Evolutionary conservation across 116 monocot species (phyloP), one percentile per base, ranked within the genome.

Genomic region (Thalassia testudinum): DNA sequence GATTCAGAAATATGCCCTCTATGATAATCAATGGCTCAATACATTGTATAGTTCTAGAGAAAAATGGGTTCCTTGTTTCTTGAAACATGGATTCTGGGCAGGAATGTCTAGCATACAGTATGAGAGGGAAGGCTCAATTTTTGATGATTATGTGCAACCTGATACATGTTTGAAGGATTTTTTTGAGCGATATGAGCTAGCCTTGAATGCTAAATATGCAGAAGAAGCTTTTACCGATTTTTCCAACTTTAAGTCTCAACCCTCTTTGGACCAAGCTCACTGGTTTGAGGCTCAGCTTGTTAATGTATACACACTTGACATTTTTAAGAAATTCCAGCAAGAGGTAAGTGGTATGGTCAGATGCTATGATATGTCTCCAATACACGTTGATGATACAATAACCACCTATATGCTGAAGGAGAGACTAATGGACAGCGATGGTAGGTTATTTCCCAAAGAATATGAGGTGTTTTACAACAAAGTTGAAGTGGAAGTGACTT

Each of bases 191-290:
- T 53, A 53, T 15, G 27, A 29, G 28, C 12, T 17, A 17, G 18
- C 27, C 1, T 53, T 27, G 24, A 16, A 53, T 16, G 27, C 27
- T 12, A 27, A 16, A 29, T 26, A 47, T 25, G 19, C 26, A 20
- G 37, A 59, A 24, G 59, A 59, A 59, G 44, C 26, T 26, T 30
- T 22, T 28, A 30, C 23, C 17, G 47, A 66, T 43, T 43, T 38
- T 25, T 38, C 37, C 13, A 27, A 57, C 48, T 22, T 40, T 6
- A 50, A 58, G 27, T 13, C 13, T 23, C 28, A 21, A 26, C 53
- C 1, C 1, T 4, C 21, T 20, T 22, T 49, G 12, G 8, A 20
- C 8, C 49, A 49, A 49, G 18, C 23, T 21, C 23, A 49, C 22
- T 44, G 24, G 50, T 16, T 53, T 15, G 53, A 53, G 27, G 53